Conservation (phyloP, 2,329 filamentous ascomycete genomes). For the Pseudogymnoascus sp. region DNA sequence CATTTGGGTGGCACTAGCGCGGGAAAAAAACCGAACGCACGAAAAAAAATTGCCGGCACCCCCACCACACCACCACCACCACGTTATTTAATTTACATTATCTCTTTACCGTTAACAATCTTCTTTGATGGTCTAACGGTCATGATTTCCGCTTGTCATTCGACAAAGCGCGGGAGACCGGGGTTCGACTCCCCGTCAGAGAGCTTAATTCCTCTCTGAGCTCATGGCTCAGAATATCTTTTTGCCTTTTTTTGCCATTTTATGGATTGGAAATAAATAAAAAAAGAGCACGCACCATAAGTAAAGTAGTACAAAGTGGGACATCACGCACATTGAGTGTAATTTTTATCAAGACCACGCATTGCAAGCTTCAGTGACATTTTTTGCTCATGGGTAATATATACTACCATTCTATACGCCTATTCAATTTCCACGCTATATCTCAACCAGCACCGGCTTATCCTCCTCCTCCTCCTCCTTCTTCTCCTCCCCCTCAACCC, state of each 20-base stretch:
- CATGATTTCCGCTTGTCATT: slow-evolving; percentile 33
- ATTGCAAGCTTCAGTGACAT: neutral
- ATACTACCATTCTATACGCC: neutral
- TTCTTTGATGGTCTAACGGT: slow-evolving; percentile 32
- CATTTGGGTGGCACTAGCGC: no score
- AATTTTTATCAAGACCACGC: neutral
- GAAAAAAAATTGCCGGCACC: neutral
- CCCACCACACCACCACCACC: neutral
- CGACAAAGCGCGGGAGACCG: slow-evolving; percentile 15
- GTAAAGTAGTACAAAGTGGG: neutral
- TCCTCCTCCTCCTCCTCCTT: neutral
- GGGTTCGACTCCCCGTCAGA: slow-evolving; percentile 12
- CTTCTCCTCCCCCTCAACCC: neutral
- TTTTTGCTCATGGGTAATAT: neutral
- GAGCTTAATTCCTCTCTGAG: slow-evolving; percentile 8
- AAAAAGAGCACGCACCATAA: no score
- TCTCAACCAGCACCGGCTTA: neutral
- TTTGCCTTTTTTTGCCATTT: neutral
- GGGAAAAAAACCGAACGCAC: neutral
- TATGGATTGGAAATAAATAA: no score
- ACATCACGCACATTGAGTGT: neutral
- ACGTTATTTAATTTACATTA: no score
- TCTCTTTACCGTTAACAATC: slow-evolving; percentile 11
- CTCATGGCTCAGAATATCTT: slow-evolving; percentile 2
- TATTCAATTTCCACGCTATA: neutral